Evolutionary conservation across 441 rosid species (phyloP), one percentile per base, ranked within the genome.

Genomic region (Dalechampia spathulata): DNA sequence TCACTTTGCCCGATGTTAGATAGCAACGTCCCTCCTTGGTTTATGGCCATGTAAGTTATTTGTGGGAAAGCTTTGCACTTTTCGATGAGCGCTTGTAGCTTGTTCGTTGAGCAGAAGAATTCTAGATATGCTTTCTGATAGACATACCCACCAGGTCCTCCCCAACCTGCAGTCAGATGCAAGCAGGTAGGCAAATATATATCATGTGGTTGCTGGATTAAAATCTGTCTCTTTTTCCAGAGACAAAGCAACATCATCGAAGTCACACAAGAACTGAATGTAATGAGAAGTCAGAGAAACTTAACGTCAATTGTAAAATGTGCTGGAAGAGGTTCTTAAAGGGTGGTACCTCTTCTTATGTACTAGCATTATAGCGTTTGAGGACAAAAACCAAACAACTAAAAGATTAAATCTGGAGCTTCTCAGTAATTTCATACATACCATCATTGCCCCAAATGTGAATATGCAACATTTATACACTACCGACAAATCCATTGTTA

Each of bases 81-180:
- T 39, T 80, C 81, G 44, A 90, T 75, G 48, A 90, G 70, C 23
- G 75, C 65, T 58, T 74, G 71, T 60, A 90, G 27, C 73, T 87
- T 90, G 20, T 81, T 86, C 67, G 53, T 72, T 23, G 95, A 78
- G 75, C 99, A 93, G 87, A 93, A 93, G 57, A 93, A 85, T 76
- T 93, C 99, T 46, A 93, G 63, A 60, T 87, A 90, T 49, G 99
- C 95, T 74, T 93, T 93, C 77, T 93, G 97, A 71, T 90, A 90
- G 15, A 87, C 89, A 59, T 83, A 85, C 1, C 99, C 99, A 20
- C 99, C 95, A 46, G 87, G 85, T 10, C 95, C 93, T 28, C 99
- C 97, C 97, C 97, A 93, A 63, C 99, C 99, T 90, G 79, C 71
- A 64, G 22, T 14, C 8, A 27, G 0, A 13, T 42, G 37, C 34